Evolutionary conservation across 176 grass and related monocot species (phyloP).

Genomic region (Oryza officinalis): DNA sequence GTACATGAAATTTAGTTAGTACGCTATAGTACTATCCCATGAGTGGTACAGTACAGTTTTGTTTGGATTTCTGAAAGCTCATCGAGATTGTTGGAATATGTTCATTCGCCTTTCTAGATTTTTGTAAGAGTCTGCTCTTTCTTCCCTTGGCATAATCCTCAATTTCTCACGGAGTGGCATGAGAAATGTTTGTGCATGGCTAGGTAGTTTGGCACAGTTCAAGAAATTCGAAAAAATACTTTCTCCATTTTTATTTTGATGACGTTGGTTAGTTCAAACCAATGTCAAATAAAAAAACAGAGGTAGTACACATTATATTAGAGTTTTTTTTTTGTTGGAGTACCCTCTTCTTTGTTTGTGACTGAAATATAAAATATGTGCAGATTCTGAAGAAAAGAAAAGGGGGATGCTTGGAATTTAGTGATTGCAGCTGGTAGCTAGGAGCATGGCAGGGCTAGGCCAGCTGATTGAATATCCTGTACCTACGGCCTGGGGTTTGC

Average conservation of each 20-base stretch:
- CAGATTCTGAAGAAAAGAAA: neutral
- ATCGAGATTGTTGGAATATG: neutral
- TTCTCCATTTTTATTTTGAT: too few relatives aligned
- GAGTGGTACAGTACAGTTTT: neutral
- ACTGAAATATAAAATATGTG: neutral
- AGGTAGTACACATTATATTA: too few relatives aligned
- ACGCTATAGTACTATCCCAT: neutral
- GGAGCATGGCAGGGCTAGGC: neutral
- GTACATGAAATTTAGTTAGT: neutral
- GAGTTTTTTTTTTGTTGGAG: too few relatives aligned
- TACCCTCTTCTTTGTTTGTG: neutral
- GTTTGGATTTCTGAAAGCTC: neutral
- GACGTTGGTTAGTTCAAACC: too few relatives aligned
- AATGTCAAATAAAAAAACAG: too few relatives aligned
- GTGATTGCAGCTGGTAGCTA: slow-evolving; percentile 5
- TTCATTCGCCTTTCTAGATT: neutral
- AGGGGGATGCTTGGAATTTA: slow-evolving; percentile 26
- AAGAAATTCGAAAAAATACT: neutral
- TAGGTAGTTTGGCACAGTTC: neutral
- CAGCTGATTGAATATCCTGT: slow-evolving; percentile 44
- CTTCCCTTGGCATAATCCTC: neutral
- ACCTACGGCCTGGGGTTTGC: neutral
- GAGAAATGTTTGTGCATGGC: neutral
- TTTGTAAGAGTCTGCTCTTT: neutral
- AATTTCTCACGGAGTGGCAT: neutral